Evolutionary conservation across 345 rosid species (phyloP), one percentile per base, ranked within the genome.

Genomic region (Rhodomyrtus tomentosa): DNA sequence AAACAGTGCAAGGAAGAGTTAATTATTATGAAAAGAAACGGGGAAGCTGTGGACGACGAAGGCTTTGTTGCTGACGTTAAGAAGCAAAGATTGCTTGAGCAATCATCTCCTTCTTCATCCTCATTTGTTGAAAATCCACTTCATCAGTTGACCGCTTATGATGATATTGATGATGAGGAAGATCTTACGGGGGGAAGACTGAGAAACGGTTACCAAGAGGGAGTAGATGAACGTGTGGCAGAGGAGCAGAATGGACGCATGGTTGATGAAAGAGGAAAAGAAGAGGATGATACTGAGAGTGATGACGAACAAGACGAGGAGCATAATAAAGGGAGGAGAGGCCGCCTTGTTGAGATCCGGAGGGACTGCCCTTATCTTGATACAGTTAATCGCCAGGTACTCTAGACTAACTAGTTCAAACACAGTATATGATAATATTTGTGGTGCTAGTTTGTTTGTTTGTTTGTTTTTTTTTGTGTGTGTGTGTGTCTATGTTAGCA

Each of bases 311-410:
- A 84, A 3, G 93, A 92, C 1, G 93, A 88, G 21, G 87, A 83
- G 22, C 3, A 24, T 29, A 88, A 89, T 16, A 85, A 84, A 21
- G 93, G 86, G 80, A 94, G 80, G 58, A 90, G 86, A 55, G 87
- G 84, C 87, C 94, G 94, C 84, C 89, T 87, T 82, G 89, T 92
- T 85, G 98, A 93, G 90, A 90, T 95, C 49, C 93, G 98, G 38
- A 95, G 95, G 89, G 98, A 98, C 80, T 98, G 99, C 85, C 99
- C 99, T 53, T 98, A 98, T 87, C 95, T 96, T 16, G 99, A 97
- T 86, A 94, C 99, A 10, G 99, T 97, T n/a, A 97, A 97, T 88
- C 99, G 99, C 50, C 99, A 97, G 98, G 98, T 97, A 84, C n/a
- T 50, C 10, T 49, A 51, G 50, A 76, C n/a, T 76, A 32, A 24